Conservation (phyloP, 139 green algal species). For the Chlorella ohadii region DNA sequence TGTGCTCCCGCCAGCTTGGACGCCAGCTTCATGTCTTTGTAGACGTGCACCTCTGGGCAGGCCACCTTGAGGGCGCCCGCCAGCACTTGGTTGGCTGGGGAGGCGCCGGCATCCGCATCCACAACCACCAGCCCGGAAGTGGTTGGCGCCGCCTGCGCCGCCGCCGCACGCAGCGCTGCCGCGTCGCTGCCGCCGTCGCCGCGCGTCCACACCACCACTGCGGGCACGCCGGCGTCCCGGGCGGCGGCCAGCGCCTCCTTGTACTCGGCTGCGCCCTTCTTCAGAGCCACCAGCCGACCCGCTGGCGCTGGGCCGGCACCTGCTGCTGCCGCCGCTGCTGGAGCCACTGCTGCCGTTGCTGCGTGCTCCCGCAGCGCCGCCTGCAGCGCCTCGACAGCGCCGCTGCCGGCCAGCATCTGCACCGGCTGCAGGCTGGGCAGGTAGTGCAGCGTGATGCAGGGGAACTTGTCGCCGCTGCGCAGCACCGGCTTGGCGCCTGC, state of each 20-base stretch:
- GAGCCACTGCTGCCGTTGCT: not conserved
- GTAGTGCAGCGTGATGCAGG: slow-evolving; percentile 64
- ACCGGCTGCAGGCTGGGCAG: slow-evolving; percentile 56
- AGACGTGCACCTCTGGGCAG: slow-evolving; percentile 53
- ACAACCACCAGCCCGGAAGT: not conserved
- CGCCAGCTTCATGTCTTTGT: slow-evolving; percentile 60
- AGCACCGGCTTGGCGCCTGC: slow-evolving; percentile 54
- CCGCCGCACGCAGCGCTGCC: slow-evolving; percentile 14
- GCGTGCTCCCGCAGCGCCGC: slow-evolving; percentile 3
- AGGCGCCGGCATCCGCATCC: slow-evolving; percentile 38
- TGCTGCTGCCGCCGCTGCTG: slow-evolving; percentile 27
- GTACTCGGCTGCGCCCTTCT: slow-evolving; percentile 59
- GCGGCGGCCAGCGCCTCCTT: slow-evolving; percentile 58
- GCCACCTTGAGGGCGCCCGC: slow-evolving; percentile 57
- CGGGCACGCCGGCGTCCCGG: not conserved
- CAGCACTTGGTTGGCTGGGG: slow-evolving; percentile 54
- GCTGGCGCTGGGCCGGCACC: not conserved
- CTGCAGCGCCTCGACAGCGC: slow-evolving; percentile 15
- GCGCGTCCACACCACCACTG: slow-evolving; percentile 62
- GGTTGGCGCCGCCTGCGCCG: not conserved
- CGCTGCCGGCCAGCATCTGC: slow-evolving; percentile 29
- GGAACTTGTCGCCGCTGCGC: slow-evolving; percentile 62
- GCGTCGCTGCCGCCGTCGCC: not conserved
- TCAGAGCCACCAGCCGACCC: slow-evolving; percentile 38
- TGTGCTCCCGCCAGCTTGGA: not conserved